These are phyloP conservation scores for Hyaloscypha variabilis DNA, from an alignment of 495 filamentous ascomycete species.

Conservation along the genomic window DNA sequence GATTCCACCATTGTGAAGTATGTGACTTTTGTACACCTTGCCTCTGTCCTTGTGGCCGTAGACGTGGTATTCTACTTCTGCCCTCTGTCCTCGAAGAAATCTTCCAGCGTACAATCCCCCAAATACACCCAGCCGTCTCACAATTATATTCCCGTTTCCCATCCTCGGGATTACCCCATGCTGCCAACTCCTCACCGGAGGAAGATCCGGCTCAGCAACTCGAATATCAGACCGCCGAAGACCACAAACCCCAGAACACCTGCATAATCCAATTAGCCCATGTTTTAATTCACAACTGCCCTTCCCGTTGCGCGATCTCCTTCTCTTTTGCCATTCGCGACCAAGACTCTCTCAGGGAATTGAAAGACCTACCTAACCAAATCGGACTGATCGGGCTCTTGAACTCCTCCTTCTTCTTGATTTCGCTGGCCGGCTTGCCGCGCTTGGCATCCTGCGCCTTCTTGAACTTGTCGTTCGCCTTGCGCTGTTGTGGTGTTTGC, in stretches of 20 bases:
- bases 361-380: slow-evolving; percentile 76
- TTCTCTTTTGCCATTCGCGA: too few relatives aligned
- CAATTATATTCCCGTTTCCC: not conserved
- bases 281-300: not conserved
- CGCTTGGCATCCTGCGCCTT: slow-evolving; percentile 77
- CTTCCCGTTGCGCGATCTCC: too few relatives aligned
- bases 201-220: slow-evolving; percentile 77
- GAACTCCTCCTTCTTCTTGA: slow-evolving; percentile 62
- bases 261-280: slow-evolving; percentile 35
- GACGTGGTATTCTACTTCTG: not conserved
- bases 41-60: not conserved
- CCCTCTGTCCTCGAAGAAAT: not conserved
- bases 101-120: not conserved
- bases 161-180: not conserved
- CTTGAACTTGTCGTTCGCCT: slow-evolving; percentile 82
- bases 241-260: slow-evolving; percentile 80
- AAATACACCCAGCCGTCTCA: not conserved
- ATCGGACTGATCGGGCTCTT: slow-evolving; percentile 80
- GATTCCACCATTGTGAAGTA: not conserved
- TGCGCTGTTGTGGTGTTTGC: slow-evolving; percentile 93
- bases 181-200: slow-evolving; percentile 37
- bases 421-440: slow-evolving; percentile 73
- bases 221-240: slow-evolving; percentile 82
- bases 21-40: not conserved
- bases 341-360: too few relatives aligned